Conservation (phyloP, 2,329 filamentous ascomycete species). For the Drechslerella stenobrocha region DNA sequence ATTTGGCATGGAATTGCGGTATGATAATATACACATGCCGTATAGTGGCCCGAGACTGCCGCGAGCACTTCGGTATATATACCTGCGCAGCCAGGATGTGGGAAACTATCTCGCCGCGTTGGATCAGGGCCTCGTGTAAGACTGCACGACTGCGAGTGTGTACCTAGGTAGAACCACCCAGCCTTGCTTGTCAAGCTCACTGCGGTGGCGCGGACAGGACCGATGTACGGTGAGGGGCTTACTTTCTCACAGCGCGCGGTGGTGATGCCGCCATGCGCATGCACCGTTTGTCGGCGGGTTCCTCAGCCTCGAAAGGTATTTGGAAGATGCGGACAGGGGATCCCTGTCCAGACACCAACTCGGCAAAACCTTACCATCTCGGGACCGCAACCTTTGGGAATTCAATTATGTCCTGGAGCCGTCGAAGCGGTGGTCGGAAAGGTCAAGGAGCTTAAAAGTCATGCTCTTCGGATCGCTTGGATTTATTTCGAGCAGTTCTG, state of each 20-base stretch:
- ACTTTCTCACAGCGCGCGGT: neutral
- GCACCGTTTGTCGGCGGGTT: constrained; percentile 20
- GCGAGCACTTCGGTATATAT: too few relatives aligned
- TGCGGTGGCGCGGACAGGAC: too few relatives aligned
- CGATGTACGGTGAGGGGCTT: too few relatives aligned
- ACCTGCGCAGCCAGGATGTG: too few relatives aligned
- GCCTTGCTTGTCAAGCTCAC: too few relatives aligned
- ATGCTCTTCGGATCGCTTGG: neutral
- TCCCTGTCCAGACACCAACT: constrained; percentile 25
- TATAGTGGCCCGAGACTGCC: too few relatives aligned
- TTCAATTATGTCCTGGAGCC: neutral
- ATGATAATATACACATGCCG: too few relatives aligned
- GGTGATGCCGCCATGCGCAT: neutral
- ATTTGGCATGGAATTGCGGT: too few relatives aligned
- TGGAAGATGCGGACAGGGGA: constrained; percentile 45
- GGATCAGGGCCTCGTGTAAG: too few relatives aligned
- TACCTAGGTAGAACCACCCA: too few relatives aligned
- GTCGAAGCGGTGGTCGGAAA: neutral
- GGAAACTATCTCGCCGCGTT: too few relatives aligned
- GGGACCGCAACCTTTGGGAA: constrained; percentile 21
- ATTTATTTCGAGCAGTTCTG: constrained; percentile 1
- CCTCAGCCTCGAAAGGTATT: constrained; percentile 49
- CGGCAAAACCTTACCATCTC: constrained; percentile 46
- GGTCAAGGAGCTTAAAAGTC: constrained; percentile 1
- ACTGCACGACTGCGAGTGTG: too few relatives aligned